A percentile compares a stretch with the other conserved stretches of the same genome.
Evolutionary conservation across 2,329 filamentous ascomycete species (phyloP).

Genomic region (Botrytis medusae): DNA sequence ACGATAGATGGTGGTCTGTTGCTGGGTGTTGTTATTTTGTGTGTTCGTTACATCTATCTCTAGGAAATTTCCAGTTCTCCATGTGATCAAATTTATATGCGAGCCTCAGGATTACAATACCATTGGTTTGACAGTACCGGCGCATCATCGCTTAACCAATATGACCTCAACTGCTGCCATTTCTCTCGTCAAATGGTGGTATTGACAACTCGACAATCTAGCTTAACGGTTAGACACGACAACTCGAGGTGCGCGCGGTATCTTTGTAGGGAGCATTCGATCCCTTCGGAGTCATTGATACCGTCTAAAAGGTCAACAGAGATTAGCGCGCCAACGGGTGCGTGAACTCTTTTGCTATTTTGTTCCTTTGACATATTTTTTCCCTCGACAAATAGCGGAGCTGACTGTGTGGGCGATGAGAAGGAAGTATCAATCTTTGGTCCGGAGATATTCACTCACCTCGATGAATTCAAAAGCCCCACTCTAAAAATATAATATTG

Average conservation of each 20-base stretch:
- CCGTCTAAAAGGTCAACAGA: background rate
- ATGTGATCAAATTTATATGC: background rate
- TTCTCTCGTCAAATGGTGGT: slow-evolving; percentile 3
- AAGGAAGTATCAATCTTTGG: background rate
- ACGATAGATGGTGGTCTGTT: background rate
- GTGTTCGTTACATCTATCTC: background rate
- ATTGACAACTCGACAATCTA: slow-evolving; percentile 8
- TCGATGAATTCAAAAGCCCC: background rate
- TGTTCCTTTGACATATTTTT: background rate
- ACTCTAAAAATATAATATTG: background rate
- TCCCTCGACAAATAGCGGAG: background rate
- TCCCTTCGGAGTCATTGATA: slow-evolving; percentile 5
- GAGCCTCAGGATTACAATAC: background rate
- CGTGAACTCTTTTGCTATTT: slow-evolving; percentile 1
- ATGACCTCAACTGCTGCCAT: background rate
- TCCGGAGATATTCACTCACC: background rate
- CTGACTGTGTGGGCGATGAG: background rate
- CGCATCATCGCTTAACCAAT: background rate
- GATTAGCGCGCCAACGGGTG: background rate
- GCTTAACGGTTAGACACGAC: background rate
- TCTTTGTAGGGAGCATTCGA: slow-evolving; percentile 14
- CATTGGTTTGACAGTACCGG: background rate
- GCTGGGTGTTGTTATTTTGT: background rate
- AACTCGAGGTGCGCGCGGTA: slow-evolving; percentile 5
- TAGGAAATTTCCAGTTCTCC: background rate